Percentiles rank a stretch among this genome's conserved stretches.
These are phyloP conservation scores for Globisporangium perplexum DNA, from an alignment of 352 stramenopile genomes.

Conservation along the genomic window DNA sequence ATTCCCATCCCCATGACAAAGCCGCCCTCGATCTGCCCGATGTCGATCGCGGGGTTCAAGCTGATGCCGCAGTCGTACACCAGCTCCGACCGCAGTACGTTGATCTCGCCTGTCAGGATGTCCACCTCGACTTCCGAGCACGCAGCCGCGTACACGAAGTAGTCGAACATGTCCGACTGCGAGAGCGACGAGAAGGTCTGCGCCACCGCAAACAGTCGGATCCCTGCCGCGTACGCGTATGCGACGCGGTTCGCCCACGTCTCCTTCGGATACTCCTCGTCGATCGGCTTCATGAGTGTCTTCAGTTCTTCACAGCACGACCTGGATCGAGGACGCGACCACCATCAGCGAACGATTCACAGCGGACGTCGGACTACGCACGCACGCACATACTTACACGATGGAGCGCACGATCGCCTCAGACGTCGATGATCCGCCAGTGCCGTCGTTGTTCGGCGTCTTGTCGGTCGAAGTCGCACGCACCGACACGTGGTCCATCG, in stretches of 20 bases:
- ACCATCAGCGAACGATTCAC: neutral
- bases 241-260: constrained; percentile 64
- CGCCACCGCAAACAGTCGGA: constrained; percentile 92
- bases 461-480: constrained; percentile 42
- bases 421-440: constrained; percentile 49
- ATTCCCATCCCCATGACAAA: constrained; percentile 96
- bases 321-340: constrained; percentile 17
- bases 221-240: constrained; percentile 87
- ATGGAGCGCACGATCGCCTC: constrained; percentile 39
- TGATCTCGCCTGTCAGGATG: constrained; percentile 92
- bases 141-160: constrained; percentile 93
- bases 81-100: constrained; percentile 77
- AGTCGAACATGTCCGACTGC: constrained; percentile 91
- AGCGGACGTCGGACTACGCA: neutral
- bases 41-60: constrained; percentile 96
- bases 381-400: constrained; percentile 14
- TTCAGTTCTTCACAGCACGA: constrained; percentile 41
- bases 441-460: constrained; percentile 37
- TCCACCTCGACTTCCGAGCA: constrained; percentile 95
- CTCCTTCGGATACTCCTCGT: constrained; percentile 10
- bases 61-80: constrained; percentile 91
- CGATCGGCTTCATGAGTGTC: constrained; percentile 23
- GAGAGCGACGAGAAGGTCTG: constrained; percentile 86
- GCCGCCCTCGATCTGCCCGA: constrained; percentile 97
- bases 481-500: constrained; percentile 33